A percentile compares a stretch with the other conserved stretches of the same genome.
phyloP scores from a whole-genome alignment of 2,329 filamentous ascomycete genomes.

The Xylaria sp. region DNA sequence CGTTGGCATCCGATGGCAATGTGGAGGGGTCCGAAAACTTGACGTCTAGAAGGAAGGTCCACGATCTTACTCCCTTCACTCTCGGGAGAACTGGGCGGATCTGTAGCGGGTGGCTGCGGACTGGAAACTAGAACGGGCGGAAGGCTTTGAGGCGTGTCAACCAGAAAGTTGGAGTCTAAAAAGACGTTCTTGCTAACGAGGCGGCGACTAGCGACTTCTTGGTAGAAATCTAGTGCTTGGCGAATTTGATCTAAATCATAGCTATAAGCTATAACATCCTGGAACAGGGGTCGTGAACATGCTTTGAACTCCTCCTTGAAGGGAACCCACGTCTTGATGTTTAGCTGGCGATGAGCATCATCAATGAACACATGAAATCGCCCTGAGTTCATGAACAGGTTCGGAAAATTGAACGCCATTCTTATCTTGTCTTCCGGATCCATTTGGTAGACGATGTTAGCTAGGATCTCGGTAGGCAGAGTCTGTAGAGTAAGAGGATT shows the following conservation, averaged over 20 bases:
- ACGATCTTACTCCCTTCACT: too few relatives aligned
- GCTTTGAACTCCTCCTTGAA: neutral
- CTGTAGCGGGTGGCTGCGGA: too few relatives aligned
- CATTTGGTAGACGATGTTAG: neutral
- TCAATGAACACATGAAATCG: neutral
- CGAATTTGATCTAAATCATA: neutral
- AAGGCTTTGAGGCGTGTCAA: neutral
- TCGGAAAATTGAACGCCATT: neutral
- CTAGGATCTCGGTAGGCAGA: neutral
- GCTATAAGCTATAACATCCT: neutral
- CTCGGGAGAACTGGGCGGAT: too few relatives aligned
- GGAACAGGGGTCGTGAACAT: neutral
- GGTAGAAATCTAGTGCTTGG: neutral
- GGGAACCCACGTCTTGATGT: neutral
- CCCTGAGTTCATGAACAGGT: slow-evolving; percentile 1
- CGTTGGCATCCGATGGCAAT: neutral
- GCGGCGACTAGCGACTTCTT: neutral
- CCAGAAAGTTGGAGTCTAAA: slow-evolving; percentile 9
- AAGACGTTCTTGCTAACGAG: slow-evolving; percentile 1
- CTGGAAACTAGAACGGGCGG: neutral
- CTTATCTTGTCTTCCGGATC: neutral
- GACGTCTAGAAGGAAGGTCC: neutral
- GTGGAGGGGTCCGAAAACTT: neutral
- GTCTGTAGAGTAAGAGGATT: neutral
- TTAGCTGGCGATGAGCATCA: slow-evolving; percentile 1